These are phyloP conservation scores for Penicillium concentricum DNA, from an alignment of 2,329 filamentous ascomycete species.

Conservation along the genomic window DNA sequence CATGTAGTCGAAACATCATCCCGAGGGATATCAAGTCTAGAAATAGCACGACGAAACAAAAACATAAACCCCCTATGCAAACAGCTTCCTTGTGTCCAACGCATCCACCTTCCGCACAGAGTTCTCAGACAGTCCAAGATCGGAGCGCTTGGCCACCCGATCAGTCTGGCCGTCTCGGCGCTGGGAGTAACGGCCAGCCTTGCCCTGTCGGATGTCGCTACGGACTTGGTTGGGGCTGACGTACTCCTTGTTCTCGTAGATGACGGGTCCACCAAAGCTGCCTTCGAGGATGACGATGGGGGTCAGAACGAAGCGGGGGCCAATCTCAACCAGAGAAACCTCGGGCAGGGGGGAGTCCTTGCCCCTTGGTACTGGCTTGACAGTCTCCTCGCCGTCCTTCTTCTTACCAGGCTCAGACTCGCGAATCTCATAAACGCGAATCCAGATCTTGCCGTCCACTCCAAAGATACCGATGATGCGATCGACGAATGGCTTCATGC, in stretches of 20 bases:
- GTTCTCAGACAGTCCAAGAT: conserved; percentile 69
- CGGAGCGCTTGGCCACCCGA: conserved; percentile 69
- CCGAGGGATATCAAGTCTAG: conserved; percentile 36
- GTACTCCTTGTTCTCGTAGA: conserved; percentile 98
- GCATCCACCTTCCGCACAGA: conserved; percentile 63
- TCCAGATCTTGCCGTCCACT: conserved; percentile 92
- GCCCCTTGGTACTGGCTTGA: conserved; percentile 40
- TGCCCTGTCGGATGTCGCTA: conserved; percentile 71
- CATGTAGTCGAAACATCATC: conserved; percentile 28
- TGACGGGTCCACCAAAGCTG: conserved; percentile 91
- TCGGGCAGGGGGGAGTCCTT: conserved; percentile 64
- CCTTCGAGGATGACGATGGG: conserved; percentile 95
- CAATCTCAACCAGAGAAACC: conserved; percentile 85
- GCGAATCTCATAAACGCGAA: conserved; percentile 89
- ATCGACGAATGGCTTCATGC: conserved; percentile 94
- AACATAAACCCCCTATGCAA: conserved; percentile 49
- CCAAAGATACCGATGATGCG: conserved; percentile 91
- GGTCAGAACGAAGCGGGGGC: conserved; percentile 86
- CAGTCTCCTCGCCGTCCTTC: conserved; percentile 43
- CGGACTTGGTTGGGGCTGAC: conserved; percentile 94
- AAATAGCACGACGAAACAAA: conserved; percentile 21
- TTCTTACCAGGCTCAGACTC: conserved; percentile 68
- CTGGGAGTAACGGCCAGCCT: conserved; percentile 74
- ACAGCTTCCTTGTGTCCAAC: conserved; percentile 74
- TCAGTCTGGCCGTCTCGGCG: conserved; percentile 73